A percentile compares a stretch with the other conserved stretches of the same genome.
Evolutionary conservation across 2,329 filamentous ascomycete species (phyloP).

Genomic region (Nigrograna mackinnonii): DNA sequence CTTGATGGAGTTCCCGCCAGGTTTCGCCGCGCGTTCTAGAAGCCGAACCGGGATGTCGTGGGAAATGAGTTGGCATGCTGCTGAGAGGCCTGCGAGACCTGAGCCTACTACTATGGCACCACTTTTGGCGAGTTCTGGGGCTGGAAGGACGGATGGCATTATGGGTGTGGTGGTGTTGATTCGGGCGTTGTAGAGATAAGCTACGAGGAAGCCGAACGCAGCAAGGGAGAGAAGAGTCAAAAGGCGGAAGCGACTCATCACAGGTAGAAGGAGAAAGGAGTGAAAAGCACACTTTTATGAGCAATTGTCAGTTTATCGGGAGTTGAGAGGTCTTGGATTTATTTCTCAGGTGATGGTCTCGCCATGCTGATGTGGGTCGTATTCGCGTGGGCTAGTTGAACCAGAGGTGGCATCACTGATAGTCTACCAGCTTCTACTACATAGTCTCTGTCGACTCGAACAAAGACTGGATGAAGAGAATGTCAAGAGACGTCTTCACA

Average conservation of each 20-base stretch:
- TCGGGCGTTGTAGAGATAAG: slow-evolving; percentile 7
- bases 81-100: slow-evolving; percentile 65
- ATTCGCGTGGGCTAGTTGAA: too few relatives aligned
- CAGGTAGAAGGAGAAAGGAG: neutral
- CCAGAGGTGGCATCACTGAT: too few relatives aligned
- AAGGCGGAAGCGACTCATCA: slow-evolving; percentile 2
- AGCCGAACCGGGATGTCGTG: slow-evolving; percentile 58
- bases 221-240: neutral
- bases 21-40: slow-evolving; percentile 62
- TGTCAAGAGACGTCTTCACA: too few relatives aligned
- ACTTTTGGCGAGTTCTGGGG: slow-evolving; percentile 5
- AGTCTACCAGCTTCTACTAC: too few relatives aligned
- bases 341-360: slow-evolving; percentile 7
- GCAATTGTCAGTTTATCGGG: neutral
- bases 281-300: neutral
- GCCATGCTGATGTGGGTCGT: slow-evolving; percentile 1
- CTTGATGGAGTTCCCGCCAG: slow-evolving; percentile 67
- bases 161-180: neutral
- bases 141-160: neutral
- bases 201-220: neutral
- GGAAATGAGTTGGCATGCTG: slow-evolving; percentile 60
- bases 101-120: slow-evolving; percentile 65
- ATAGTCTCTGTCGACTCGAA: too few relatives aligned
- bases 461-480: too few relatives aligned
- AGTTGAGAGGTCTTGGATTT: neutral